Evolutionary conservation across 1,139 yeast species (phyloP).

Genomic region (Hemisphaericaspora xylofermentans): DNA sequence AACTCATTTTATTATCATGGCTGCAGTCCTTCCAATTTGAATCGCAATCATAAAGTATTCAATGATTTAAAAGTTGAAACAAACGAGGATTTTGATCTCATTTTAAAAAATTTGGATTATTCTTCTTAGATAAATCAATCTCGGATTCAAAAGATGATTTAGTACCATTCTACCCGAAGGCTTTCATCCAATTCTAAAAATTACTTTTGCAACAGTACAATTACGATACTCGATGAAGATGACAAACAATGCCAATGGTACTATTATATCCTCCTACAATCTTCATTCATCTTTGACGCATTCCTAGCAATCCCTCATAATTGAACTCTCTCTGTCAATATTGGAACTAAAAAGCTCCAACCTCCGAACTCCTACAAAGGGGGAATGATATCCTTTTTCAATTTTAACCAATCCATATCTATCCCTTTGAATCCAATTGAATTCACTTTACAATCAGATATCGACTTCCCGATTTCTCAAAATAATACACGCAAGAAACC

Average conservation of each 20-base stretch:
- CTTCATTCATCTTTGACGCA: constrained; percentile 40
- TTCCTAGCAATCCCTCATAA: constrained; percentile 33
- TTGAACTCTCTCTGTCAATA: constrained; percentile 24
- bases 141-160: constrained; percentile 33
- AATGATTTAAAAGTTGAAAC: constrained; percentile 4
- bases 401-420: constrained; percentile 15
- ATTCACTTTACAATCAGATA: constrained; percentile 39
- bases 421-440: constrained; percentile 14
- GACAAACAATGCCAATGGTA: constrained; percentile 31
- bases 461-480: constrained; percentile 28
- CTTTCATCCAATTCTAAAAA: constrained; percentile 37
- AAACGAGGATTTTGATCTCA: constrained; percentile 14
- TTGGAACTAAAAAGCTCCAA: constrained; percentile 40
- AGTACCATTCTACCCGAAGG: constrained; percentile 31
- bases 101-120: constrained; percentile 36
- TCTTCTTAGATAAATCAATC: constrained; percentile 25
- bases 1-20: constrained; percentile 23
- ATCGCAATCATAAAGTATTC: constrained; percentile 6
- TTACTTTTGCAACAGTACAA: constrained; percentile 11
- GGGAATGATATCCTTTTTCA: constrained; percentile 42
- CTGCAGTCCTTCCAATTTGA: constrained; percentile 5
- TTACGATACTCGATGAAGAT: constrained; percentile 25
- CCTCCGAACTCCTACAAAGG: constrained; percentile 42
- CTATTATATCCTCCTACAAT: constrained; percentile 34
- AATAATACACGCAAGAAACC: constrained; percentile 10